phyloP scores from a whole-genome alignment of 495 filamentous ascomycete species.

The Xylaria nigripes region DNA sequence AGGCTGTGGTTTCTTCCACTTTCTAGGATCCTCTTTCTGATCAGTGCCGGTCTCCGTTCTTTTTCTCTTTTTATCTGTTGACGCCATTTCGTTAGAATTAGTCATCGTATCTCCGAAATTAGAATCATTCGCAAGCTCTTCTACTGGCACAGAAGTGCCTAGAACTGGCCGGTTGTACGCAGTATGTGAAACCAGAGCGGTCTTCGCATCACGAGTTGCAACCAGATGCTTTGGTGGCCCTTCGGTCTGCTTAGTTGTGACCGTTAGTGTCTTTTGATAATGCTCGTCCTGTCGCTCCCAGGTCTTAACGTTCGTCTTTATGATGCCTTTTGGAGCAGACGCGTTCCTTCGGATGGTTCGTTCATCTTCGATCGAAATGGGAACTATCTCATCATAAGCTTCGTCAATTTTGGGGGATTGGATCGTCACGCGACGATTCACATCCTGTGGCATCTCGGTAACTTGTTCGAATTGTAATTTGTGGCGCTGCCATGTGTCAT shows the following conservation, averaged over 20 bases:
- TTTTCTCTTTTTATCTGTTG: conserved; percentile 2
- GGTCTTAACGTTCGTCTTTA: conserved; percentile 26
- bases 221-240: conserved; percentile 6
- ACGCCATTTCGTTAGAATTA: background rate
- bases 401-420: conserved; percentile 28
- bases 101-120: background rate
- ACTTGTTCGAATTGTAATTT: conserved; percentile 1
- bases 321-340: conserved; percentile 29
- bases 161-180: conserved; percentile 24
- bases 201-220: conserved; percentile 13
- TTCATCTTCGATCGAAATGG: conserved; percentile 33
- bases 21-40: background rate
- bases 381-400: conserved; percentile 7
- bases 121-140: background rate
- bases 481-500: conserved; percentile 17
- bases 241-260: background rate
- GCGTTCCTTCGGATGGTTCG: conserved; percentile 26
- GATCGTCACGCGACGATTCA: conserved; percentile 30
- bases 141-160: conserved; percentile 7
- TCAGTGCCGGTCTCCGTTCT: conserved; percentile 3
- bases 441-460: conserved; percentile 3
- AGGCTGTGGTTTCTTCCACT: background rate
- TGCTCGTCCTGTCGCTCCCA: conserved; percentile 3
- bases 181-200: conserved; percentile 15
- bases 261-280: background rate